Percentiles rank a stretch among this genome's conserved stretches.
Conservation (phyloP, 495 filamentous ascomycete species). For the Wilcoxina mikolae region DNA sequence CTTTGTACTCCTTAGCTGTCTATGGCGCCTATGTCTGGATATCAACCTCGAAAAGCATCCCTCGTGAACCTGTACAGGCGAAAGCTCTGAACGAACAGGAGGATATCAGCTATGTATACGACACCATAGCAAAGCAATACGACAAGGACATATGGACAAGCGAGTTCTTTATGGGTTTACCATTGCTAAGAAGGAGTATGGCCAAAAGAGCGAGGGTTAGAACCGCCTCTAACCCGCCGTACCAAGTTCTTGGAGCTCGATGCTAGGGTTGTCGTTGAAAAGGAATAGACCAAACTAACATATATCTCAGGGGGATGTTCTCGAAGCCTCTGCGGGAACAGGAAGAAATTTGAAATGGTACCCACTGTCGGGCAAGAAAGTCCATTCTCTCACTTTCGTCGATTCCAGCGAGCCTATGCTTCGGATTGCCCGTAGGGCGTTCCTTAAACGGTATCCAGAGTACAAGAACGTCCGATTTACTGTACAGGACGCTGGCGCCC, state of each 20-base stretch:
- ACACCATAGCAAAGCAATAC: constrained; percentile 43
- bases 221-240: not conserved
- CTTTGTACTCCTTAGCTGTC: constrained; percentile 35
- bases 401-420: constrained; percentile 54
- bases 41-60: constrained; percentile 30
- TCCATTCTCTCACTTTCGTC: constrained; percentile 42
- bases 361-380: constrained; percentile 28
- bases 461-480: constrained; percentile 34
- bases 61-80: constrained; percentile 19
- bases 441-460: constrained; percentile 35
- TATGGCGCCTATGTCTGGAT: constrained; percentile 42
- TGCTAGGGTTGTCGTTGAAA: constrained; percentile 9
- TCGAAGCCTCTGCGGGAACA: constrained; percentile 85
- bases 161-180: constrained; percentile 53
- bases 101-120: constrained; percentile 44
- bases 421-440: constrained; percentile 44
- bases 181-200: constrained; percentile 45
- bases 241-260: not conserved
- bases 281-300: constrained; percentile 3
- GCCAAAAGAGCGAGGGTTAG: constrained; percentile 36
- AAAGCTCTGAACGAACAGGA: constrained; percentile 32
- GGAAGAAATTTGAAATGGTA: constrained; percentile 76
- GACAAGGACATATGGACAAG: constrained; percentile 49
- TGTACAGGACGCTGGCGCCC: constrained; percentile 31
- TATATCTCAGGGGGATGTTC: constrained; percentile 50